Percentiles rank a stretch among this genome's conserved stretches.
phyloP scores from a whole-genome alignment of 2,329 filamentous ascomycete genomes.

The Talaromyces islandicus region DNA sequence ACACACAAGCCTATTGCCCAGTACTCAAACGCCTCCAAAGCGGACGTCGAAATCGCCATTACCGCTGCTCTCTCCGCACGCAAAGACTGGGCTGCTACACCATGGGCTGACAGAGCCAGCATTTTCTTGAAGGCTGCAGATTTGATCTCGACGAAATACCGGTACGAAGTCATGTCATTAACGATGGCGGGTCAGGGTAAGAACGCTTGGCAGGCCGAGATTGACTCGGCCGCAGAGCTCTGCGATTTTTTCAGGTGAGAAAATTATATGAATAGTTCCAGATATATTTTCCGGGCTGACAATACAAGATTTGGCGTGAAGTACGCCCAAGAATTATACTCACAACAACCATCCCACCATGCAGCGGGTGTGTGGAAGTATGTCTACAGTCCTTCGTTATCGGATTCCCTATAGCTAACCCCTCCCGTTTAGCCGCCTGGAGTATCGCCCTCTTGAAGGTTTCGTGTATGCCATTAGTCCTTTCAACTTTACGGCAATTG shows the following conservation, averaged over 20 bases:
- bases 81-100: slow-evolving; percentile 74
- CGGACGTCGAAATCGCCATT: slow-evolving; percentile 74
- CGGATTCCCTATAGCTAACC: background rate
- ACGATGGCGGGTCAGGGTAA: slow-evolving; percentile 97
- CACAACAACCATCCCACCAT: slow-evolving; percentile 79
- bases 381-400: slow-evolving; percentile 14
- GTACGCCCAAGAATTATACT: slow-evolving; percentile 87
- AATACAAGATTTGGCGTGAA: slow-evolving; percentile 69
- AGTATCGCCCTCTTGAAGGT: slow-evolving; percentile 83
- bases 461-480: slow-evolving; percentile 92
- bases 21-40: slow-evolving; percentile 73
- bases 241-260: slow-evolving; percentile 73
- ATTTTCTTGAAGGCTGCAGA: slow-evolving; percentile 96
- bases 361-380: slow-evolving; percentile 79
- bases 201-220: slow-evolving; percentile 99
- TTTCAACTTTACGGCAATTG: slow-evolving; percentile 96
- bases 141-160: slow-evolving; percentile 82
- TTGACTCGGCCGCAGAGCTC: slow-evolving; percentile 87
- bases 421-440: slow-evolving; percentile 53
- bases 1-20: slow-evolving; percentile 74
- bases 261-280: background rate
- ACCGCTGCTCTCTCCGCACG: slow-evolving; percentile 80
- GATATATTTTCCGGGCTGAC: background rate
- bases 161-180: slow-evolving; percentile 92
- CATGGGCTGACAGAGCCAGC: slow-evolving; percentile 85